phyloP scores from a whole-genome alignment of 176 grass and related monocot species.

The Metroxylon sagu region DNA sequence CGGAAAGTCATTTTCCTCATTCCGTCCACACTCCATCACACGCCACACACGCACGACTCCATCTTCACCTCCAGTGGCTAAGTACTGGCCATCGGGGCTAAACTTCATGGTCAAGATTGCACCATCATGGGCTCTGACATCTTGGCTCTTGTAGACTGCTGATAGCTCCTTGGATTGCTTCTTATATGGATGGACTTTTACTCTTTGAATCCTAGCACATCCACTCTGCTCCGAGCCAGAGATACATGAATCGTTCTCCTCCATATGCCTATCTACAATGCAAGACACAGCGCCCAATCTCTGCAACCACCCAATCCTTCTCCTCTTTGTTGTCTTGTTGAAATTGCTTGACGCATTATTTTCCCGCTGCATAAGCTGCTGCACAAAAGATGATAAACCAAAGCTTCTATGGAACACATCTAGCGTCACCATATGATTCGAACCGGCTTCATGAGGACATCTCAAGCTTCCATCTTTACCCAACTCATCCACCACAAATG shows the following conservation, averaged over 20 bases:
- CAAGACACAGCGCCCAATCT: constrained; percentile 41
- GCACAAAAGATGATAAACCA: constrained; percentile 17
- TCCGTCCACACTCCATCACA: constrained; percentile 39
- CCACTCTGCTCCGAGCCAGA: constrained; percentile 31
- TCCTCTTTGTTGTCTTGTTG: constrained; percentile 19
- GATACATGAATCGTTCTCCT: constrained; percentile 40
- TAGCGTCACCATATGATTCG: constrained; percentile 3
- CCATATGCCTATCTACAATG: constrained; percentile 27
- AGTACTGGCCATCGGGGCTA: constrained; percentile 69
- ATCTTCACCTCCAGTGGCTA: constrained; percentile 78
- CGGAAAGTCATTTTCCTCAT: constrained; percentile 36
- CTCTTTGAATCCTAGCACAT: constrained; percentile 29
- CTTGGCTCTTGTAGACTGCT: constrained; percentile 60
- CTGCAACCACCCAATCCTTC: constrained; percentile 54
- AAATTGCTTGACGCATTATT: constrained; percentile 7
- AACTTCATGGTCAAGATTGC: constrained; percentile 84
- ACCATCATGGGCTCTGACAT: constrained; percentile 75
- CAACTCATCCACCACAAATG: constrained; percentile 9
- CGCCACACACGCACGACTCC: constrained; percentile 70
- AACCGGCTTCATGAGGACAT: constrained; percentile 8
- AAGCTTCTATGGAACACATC: constrained; percentile 22
- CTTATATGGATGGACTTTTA: constrained; percentile 53
- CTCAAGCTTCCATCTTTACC: constrained; percentile 18
- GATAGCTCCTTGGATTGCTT: constrained; percentile 72
- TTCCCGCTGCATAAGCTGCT: constrained; percentile 11